Conservation (phyloP, 2,329 filamentous ascomycete genomes). For the Paecilomyces formosus region DNA sequence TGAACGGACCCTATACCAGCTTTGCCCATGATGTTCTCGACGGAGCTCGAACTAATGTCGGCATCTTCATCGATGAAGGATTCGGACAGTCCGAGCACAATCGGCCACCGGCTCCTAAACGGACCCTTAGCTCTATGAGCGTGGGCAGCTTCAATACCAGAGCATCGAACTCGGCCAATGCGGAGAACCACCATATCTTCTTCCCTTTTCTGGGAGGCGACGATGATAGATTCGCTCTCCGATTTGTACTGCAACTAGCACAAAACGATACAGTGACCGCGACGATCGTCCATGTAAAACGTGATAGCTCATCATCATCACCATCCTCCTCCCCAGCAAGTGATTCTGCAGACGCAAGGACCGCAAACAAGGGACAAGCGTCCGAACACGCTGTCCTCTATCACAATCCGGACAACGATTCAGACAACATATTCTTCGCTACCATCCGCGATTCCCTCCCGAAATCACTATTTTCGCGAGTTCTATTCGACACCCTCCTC, state of each 20-base stretch:
- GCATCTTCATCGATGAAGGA: conserved; percentile 70
- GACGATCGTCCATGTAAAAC: conserved; percentile 58
- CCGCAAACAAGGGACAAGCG: neutral
- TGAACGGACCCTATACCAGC: conserved; percentile 56
- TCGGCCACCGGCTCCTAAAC: conserved; percentile 18
- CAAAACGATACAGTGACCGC: conserved; percentile 71
- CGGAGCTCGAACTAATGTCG: conserved; percentile 58
- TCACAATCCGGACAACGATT: conserved; percentile 21
- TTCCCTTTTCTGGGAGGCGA: conserved; percentile 77
- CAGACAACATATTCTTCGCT: conserved; percentile 50
- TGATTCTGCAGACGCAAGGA: neutral
- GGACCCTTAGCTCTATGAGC: conserved; percentile 51
- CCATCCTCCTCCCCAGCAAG: conserved; percentile 1
- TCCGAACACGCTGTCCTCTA: conserved; percentile 1
- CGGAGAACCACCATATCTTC: conserved; percentile 73
- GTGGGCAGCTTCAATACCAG: conserved; percentile 51
- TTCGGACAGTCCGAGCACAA: conserved; percentile 31
- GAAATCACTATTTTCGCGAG: conserved; percentile 42
- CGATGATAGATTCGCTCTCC: conserved; percentile 74
- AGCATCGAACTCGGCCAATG: conserved; percentile 47
- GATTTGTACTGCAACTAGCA: conserved; percentile 75
- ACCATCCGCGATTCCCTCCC: conserved; percentile 51
- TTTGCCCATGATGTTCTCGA: conserved; percentile 67
- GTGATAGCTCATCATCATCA: conserved; percentile 15
- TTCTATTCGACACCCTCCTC: conserved; percentile 45